A percentile compares a stretch with the other conserved stretches of the same genome.
Evolutionary conservation across 306 rosid genomes (phyloP).

Genomic region (Ormosia emarginata): DNA sequence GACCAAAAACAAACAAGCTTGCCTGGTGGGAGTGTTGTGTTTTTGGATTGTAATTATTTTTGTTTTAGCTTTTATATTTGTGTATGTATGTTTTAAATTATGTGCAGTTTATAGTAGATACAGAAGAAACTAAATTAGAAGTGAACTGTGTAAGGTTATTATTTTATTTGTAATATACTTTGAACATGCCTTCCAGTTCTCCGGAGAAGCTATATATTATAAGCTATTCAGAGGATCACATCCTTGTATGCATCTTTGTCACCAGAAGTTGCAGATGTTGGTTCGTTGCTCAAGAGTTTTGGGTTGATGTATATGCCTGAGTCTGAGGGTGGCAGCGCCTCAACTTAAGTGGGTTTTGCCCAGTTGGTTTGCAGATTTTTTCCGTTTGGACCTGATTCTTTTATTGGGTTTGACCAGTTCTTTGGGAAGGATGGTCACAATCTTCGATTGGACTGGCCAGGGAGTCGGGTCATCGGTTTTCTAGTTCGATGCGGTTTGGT

Average conservation of each 20-base stretch:
- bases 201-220: constrained; percentile 9
- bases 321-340: no score
- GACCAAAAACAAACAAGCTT: constrained; percentile 6
- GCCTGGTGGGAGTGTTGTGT: not conserved
- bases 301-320: no score
- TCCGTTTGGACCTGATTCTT: no score
- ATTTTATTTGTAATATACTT: not conserved
- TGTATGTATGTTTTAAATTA: not conserved
- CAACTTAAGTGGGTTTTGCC: no score
- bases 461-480: no score
- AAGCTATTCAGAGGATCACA: not conserved
- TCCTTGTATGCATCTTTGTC: not conserved
- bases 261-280: not conserved
- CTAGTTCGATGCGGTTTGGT: no score
- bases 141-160: not conserved
- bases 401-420: no score
- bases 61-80: not conserved
- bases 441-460: no score
- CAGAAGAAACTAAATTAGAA: constrained; percentile 1
- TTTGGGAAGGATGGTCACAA: no score
- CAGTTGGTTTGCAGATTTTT: no score
- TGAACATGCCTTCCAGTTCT: not conserved
- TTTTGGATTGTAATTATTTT: constrained; percentile 29
- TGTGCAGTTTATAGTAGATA: constrained; percentile 28
- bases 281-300: no score